These are phyloP conservation scores for Xylaria bambusicola DNA, from an alignment of 495 filamentous ascomycete genomes.

Conservation along the genomic window DNA sequence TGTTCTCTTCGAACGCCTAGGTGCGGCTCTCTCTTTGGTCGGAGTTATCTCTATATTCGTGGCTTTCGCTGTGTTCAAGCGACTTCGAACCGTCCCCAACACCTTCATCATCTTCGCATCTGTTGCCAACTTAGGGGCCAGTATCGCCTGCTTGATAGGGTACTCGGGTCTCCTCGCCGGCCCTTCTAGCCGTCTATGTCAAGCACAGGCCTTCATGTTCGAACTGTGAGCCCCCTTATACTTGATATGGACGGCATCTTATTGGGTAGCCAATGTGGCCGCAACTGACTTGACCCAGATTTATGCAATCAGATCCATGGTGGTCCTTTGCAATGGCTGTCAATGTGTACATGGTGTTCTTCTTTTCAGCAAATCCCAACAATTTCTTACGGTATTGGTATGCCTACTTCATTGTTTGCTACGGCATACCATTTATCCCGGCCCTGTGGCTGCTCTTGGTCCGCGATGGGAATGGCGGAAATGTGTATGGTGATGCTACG, in stretches of 20 bases:
- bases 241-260: background rate
- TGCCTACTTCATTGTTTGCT: slow-evolving; percentile 70
- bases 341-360: slow-evolving; percentile 85
- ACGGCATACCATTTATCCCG: slow-evolving; percentile 72
- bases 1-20: slow-evolving; percentile 47
- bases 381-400: slow-evolving; percentile 67
- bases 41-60: slow-evolving; percentile 70
- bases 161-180: slow-evolving; percentile 56
- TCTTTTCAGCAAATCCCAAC: slow-evolving; percentile 65
- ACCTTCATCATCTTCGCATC: slow-evolving; percentile 81
- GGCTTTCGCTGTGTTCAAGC: slow-evolving; percentile 62
- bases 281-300: slow-evolving; percentile 38
- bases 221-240: slow-evolving; percentile 45
- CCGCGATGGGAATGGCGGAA: slow-evolving; percentile 42
- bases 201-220: slow-evolving; percentile 76
- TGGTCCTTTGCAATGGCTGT: slow-evolving; percentile 77
- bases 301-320: slow-evolving; percentile 60
- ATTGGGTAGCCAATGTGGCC: background rate
- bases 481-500: slow-evolving; percentile 74
- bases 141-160: slow-evolving; percentile 73
- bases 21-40: slow-evolving; percentile 62
- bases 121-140: slow-evolving; percentile 78
- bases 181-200: slow-evolving; percentile 59
- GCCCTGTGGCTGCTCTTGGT: slow-evolving; percentile 68
- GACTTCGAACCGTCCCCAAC: slow-evolving; percentile 76